Percentiles rank a stretch among this genome's conserved stretches.
These are phyloP conservation scores for Haplosporangium gracile DNA, from an alignment of 192 early-diverging fungal species.

Conservation along the genomic window DNA sequence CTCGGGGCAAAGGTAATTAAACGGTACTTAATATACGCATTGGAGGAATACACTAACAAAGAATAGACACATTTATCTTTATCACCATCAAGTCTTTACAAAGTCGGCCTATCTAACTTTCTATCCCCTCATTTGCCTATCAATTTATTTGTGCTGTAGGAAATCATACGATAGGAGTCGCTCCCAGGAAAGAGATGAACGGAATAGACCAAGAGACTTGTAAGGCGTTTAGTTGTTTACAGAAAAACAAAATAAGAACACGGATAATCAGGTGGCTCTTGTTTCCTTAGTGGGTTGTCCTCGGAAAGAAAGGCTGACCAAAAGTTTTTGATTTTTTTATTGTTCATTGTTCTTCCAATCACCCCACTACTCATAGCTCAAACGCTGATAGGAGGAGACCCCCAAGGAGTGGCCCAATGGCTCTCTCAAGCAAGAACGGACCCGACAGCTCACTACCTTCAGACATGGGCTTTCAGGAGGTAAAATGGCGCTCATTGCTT, in stretches of 20 bases:
- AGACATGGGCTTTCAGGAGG: slow-evolving; percentile 52
- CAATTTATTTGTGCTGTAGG: slow-evolving; percentile 9
- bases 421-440: slow-evolving; percentile 20
- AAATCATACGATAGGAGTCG: slow-evolving; percentile 37
- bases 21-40: not conserved
- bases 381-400: slow-evolving; percentile 41
- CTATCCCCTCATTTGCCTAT: too few relatives aligned
- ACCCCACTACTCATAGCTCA: slow-evolving; percentile 13
- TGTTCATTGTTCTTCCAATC: not conserved
- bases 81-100: not conserved
- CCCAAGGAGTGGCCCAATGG: slow-evolving; percentile 24
- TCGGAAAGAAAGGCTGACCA: not conserved
- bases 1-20: slow-evolving; percentile 28
- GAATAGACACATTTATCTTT: not conserved
- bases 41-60: not conserved
- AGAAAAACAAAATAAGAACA: not conserved
- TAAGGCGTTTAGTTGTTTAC: slow-evolving; percentile 16
- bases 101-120: not conserved
- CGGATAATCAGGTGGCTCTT: slow-evolving; percentile 8
- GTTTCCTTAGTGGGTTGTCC: not conserved
- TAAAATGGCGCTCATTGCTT: slow-evolving; percentile 10
- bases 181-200: slow-evolving; percentile 49
- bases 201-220: slow-evolving; percentile 49
- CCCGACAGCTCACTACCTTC: slow-evolving; percentile 29
- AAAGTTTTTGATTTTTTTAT: slow-evolving; percentile 9